Percentiles rank a stretch among this genome's conserved stretches.
These are phyloP conservation scores for Monascus purpureus DNA, from an alignment of 495 filamentous ascomycete genomes.

Conservation along the genomic window DNA sequence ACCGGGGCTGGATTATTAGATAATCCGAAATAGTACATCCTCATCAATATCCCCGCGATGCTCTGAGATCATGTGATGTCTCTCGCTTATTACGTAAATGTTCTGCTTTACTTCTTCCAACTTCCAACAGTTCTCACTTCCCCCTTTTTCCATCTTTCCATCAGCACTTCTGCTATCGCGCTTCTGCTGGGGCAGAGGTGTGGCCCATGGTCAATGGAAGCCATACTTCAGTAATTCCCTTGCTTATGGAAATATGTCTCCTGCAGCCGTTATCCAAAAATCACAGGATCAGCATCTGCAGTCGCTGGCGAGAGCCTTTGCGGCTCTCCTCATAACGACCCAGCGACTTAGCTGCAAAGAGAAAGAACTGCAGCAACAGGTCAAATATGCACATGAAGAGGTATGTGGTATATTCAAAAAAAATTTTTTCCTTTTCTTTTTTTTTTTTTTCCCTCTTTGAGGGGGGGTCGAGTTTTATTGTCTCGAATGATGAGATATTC, in stretches of 20 bases:
- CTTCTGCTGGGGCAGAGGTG: not conserved
- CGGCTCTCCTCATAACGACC: slow-evolving; percentile 35
- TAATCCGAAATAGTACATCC: no score
- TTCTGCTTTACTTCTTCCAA: no score
- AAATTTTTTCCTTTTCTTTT: slow-evolving; percentile 3
- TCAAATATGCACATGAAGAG: slow-evolving; percentile 31
- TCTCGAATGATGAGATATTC: slow-evolving; percentile 38
- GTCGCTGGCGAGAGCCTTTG: slow-evolving; percentile 30
- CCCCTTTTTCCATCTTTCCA: not conserved
- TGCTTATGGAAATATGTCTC: slow-evolving; percentile 20
- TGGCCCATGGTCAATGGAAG: no score
- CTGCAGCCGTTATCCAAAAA: slow-evolving; percentile 17
- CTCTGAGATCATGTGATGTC: no score
- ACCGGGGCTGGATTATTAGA: no score
- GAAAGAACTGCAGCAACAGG: slow-evolving; percentile 25
- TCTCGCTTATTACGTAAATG: no score
- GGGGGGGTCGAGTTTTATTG: no score
- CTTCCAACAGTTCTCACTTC: not conserved
- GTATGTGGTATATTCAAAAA: slow-evolving; percentile 19
- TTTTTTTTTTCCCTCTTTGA: slow-evolving; percentile 5
- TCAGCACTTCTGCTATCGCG: not conserved
- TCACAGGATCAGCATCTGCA: slow-evolving; percentile 28
- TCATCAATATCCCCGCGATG: no score
- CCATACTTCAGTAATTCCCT: not conserved
- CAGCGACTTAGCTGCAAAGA: slow-evolving; percentile 31